Evolutionary conservation across 495 filamentous ascomycete genomes (phyloP).

Genomic region (Aspergillus coremiiformis): DNA sequence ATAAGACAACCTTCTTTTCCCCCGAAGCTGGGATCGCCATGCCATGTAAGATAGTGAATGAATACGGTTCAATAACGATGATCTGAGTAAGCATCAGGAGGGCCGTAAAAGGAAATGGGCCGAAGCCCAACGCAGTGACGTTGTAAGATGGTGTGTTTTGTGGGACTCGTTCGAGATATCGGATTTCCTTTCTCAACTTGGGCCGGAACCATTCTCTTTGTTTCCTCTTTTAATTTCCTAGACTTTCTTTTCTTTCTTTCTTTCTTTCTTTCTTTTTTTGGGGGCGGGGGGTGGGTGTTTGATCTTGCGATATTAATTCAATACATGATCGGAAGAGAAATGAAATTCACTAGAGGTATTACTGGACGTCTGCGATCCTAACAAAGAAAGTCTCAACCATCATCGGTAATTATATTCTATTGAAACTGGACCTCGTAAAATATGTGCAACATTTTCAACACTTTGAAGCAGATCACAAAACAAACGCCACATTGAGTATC

Average conservation of each 20-base stretch:
- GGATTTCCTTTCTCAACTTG: neutral
- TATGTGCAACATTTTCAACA: neutral
- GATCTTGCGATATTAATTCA: neutral
- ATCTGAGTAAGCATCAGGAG: neutral
- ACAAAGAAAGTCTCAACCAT: neutral
- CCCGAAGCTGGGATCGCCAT: neutral
- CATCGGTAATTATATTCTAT: neutral
- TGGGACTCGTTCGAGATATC: neutral
- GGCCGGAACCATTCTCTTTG: neutral
- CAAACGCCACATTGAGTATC: constrained; percentile 1
- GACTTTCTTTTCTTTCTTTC: neutral
- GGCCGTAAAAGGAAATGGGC: neutral
- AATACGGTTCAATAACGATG: neutral
- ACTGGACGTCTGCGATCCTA: neutral
- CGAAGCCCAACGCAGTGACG: neutral
- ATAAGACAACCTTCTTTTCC: neutral
- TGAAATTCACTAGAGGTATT: neutral
- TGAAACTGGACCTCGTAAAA: neutral
- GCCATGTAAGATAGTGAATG: neutral
- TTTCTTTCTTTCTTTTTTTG: neutral
- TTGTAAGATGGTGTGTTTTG: neutral
- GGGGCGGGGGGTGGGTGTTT: too few species aligned
- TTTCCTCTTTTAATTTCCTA: neutral
- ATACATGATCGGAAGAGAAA: neutral
- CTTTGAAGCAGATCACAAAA: neutral